Base-by-base conservation (phyloP, 257 asterid species). In the Voacanga thouarsii region DNA sequence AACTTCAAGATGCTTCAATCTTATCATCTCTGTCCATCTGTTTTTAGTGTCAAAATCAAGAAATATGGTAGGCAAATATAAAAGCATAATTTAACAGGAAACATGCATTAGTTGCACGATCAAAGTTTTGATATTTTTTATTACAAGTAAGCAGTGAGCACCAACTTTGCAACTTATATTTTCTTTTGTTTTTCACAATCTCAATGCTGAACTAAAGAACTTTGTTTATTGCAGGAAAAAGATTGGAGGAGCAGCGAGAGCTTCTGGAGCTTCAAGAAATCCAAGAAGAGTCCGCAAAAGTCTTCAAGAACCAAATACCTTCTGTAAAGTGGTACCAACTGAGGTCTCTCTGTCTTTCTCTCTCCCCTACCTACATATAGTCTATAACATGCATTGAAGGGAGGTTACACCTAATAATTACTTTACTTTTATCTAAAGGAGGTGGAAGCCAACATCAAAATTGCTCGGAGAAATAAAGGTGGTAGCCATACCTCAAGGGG, bases 221-320 rank as follows among this genome's bases (percentile, higher is more conserved):
- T 39, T 12, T 75, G 24, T 10, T 37, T 67, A 49, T 82, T 83
- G 57, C 93, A 95, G 96, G 86, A 90, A 86, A 84, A 87, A 77
- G 82, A 68, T 85, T 19, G 90, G 87, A 28, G 76, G 84, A 72
- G 55, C 79, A 19, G 81, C 80, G 50, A 72, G 82, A 70, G 84
- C 79, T n/a, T 84, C 87, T 56, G 85, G 78, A 59, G 85, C 77
- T 30, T 72, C 92, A 41, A 90, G 88, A 79, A 86, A 90, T 79
- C 69, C 90, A 59, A 90, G 94, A 78, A 89, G 87, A 82, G 70
- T 72, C 71, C 96, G 87, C 28, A 90, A 80, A 79, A 63, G 81
- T 61, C 68, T 82, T 73, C 97, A 85, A 71, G 97, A 89, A 82
- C 82, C 94, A 39, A 89, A 70, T 79, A 91, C 74, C 41, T 89